Evolutionary conservation across 2,329 filamentous ascomycete genomes (phyloP), one percentile per base, ranked within the genome.

Genomic region (Cucurbitaria berberidis): DNA sequence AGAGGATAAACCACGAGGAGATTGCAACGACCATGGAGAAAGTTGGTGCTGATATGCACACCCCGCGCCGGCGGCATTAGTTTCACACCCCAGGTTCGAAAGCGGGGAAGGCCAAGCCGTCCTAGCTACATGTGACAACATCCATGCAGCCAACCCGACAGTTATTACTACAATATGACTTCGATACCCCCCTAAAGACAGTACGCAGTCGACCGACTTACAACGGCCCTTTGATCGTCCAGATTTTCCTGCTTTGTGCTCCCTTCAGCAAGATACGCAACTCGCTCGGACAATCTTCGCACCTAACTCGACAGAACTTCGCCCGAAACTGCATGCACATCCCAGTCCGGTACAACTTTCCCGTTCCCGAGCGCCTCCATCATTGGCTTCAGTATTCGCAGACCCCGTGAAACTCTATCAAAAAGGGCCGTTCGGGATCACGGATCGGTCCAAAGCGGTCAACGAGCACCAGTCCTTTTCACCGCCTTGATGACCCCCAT

Each of bases 81-180:
- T 53, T 63, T 64, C 54, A 62, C 58, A 60, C 58, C 53, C 55
- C 30, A 43, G 57, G 46, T 44, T 27, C 53, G 52, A 61, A 57
- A 69, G 68, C 69, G 68, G 69, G 69, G 68, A 68, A 62, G 42
- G 46, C 59, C 57, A 34, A 60, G 45, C 57, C 51, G 55, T 57
- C 56, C 24, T 2, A 22, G 4, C 21, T 6, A 5, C 36, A 39
- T 22, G 36, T 16, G 13, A 39, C 36, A 22, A 13, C 19, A 39
- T 22, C 3, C 8, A 8, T 39, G 10, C 36, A 13, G 9, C 3
- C 18, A 22, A 15, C 3, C 21, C 36, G 19, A 15, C 36, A 5
- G 9, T 13, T 39, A 24, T n/a, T n/a, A 39, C 19, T 15, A 15
- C 9, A 10, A 24, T 13, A 15, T n/a, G 21, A 5, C 9, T 10